Evolutionary conservation across 345 rosid species (phyloP), one percentile per base, ranked within the genome.

Genomic region (Leavenworthia alabamica): DNA sequence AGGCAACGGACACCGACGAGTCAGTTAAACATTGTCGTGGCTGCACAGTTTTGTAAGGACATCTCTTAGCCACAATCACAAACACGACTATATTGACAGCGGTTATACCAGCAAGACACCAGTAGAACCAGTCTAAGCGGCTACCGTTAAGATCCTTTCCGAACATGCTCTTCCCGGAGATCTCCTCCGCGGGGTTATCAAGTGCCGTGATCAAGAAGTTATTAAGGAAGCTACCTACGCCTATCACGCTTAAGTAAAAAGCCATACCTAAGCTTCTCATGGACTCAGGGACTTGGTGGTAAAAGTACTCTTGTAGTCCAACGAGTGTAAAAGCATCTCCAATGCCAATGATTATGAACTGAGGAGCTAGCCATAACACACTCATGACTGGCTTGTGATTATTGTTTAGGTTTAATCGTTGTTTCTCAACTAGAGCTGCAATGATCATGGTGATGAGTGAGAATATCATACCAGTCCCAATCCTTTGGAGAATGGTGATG

Each of bases 181-280:
- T 24, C 16, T 72, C 73, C 8, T 69, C 73, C 0, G 90, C 81
- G 7, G 82, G 5, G n/a, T 61, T 72, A 75, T 85, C 90, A 26
- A 75, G 73, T 0, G 65, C 26, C 3, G 89, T 85, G 68, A 93
- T 93, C 50, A 93, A 32, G 9, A 85, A 27, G 48, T 94, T 89
- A 71, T 96, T 93, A 0, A 83, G 62, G 71, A 93, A 93, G 67
- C 73, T 93, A 24, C 81, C 83, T 0, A 84, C 85, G 3, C 97
- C 98, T 2, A 89, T 37, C 46, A 86, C 95, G 37, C 98, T 86
- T 1, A 89, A 77, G 77, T 89, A 92, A 19, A 89, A 77, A 4
- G 98, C 98, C 35, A 92, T 89, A 35, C 98, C 98, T 64, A 92
- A 56, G 71, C 94, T 92, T 69, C 98, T 75, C 98, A 92, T 92